Conservation (phyloP, 805 yeast genomes). For the Wickerhamiella siamensis region DNA sequence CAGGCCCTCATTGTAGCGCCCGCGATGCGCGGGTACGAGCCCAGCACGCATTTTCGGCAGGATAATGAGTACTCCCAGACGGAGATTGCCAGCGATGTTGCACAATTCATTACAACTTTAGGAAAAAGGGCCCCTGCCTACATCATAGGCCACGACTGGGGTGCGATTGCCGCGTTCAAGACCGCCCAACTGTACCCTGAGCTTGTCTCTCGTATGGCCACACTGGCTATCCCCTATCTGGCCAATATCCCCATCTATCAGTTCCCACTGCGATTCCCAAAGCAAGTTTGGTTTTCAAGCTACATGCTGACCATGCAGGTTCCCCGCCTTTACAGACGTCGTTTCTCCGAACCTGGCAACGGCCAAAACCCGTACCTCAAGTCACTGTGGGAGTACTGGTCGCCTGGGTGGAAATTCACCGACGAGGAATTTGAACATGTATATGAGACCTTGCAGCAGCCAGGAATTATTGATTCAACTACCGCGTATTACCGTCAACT, state of each 20-base stretch:
- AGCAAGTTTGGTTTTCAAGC: conserved; percentile 18
- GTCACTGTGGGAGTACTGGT: conserved; percentile 18
- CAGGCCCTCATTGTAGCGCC: conserved; percentile 17
- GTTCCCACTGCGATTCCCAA: conserved; percentile 9
- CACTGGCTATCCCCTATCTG: conserved; percentile 19
- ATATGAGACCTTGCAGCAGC: conserved; percentile 13
- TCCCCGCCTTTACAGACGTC: conserved; percentile 13
- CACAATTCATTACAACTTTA: conserved; percentile 9
- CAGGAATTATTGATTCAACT: conserved; percentile 16
- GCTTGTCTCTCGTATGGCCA: conserved; percentile 10
- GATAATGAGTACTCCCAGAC: conserved; percentile 9
- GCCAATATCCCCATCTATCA: conserved; percentile 7
- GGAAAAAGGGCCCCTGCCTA: conserved; percentile 13
- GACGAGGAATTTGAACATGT: conserved; percentile 12
- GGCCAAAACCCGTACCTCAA: conserved; percentile 12
- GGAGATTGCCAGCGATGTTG: conserved; percentile 13
- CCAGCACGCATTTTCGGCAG: conserved; percentile 9
- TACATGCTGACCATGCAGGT: conserved; percentile 20
- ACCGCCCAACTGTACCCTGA: conserved; percentile 14
- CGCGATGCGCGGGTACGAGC: conserved; percentile 18
- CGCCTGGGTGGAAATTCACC: conserved; percentile 16
- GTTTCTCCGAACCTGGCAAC: conserved; percentile 4
- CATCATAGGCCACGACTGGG: conserved; percentile 22
- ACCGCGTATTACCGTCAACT: conserved; percentile 19
- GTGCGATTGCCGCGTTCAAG: conserved; percentile 17